Evolutionary conservation across 495 filamentous ascomycete genomes (phyloP).

Genomic region (Aspergillus cavernicola): DNA sequence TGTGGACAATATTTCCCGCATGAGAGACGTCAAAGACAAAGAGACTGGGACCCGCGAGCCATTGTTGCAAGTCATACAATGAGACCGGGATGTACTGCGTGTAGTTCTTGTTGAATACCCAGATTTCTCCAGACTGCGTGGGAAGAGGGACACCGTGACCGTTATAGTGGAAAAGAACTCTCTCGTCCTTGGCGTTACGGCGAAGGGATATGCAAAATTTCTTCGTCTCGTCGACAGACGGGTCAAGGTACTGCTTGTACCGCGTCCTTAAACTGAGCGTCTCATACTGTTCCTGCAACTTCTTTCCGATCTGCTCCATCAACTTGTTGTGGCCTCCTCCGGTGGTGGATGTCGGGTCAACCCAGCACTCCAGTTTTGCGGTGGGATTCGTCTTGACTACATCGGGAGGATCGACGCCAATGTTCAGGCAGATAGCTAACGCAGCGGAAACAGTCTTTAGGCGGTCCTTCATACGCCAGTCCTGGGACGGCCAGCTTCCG

Average conservation of each 20-base stretch:
- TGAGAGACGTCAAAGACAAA: constrained; percentile 98
- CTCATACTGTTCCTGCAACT: constrained; percentile 92
- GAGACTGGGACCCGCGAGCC: constrained; percentile 92
- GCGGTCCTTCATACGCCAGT: constrained; percentile 96
- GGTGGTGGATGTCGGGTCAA: constrained; percentile 76
- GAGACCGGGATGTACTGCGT: constrained; percentile 99
- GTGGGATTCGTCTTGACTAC: constrained; percentile 90
- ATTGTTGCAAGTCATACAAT: constrained; percentile 90
- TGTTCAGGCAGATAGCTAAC: constrained; percentile 90
- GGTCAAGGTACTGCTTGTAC: constrained; percentile 95
- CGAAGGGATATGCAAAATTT: constrained; percentile 88
- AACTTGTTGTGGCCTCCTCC: constrained; percentile 69
- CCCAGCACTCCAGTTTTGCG: constrained; percentile 94
- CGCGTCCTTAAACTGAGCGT: constrained; percentile 87
- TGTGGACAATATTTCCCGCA: constrained; percentile 89
- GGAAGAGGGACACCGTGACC: constrained; percentile 98
- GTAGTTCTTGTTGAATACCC: constrained; percentile 99
- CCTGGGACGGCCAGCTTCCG: constrained; percentile 63
- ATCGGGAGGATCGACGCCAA: constrained; percentile 95
- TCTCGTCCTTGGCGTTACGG: constrained; percentile 89
- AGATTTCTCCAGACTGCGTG: constrained; percentile 93
- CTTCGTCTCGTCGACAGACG: constrained; percentile 93
- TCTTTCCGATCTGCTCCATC: constrained; percentile 92
- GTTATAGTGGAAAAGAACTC: constrained; percentile 96
- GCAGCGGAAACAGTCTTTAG: constrained; percentile 96